phyloP scores from a whole-genome alignment of 257 asterid species.

The Nicotiana tomentosiformis region DNA sequence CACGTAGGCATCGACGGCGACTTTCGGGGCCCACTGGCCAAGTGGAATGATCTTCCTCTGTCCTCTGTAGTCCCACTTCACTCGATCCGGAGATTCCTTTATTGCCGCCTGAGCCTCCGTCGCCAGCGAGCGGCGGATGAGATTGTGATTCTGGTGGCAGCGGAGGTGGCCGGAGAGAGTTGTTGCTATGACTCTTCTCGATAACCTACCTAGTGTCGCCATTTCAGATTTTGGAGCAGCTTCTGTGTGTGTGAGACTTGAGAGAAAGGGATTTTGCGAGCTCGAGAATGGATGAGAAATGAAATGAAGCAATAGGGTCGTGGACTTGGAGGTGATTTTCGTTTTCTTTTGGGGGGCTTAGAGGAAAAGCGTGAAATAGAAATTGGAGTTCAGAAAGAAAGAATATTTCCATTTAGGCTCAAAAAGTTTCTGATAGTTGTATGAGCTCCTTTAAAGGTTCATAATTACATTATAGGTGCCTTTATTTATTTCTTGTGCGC shows the following conservation, averaged over 20 bases:
- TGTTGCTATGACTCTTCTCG: slow-evolving; percentile 52
- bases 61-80: slow-evolving; percentile 90
- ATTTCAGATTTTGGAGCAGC: slow-evolving; percentile 18
- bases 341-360: not conserved
- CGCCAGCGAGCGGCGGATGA: slow-evolving; percentile 36
- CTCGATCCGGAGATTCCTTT: slow-evolving; percentile 59
- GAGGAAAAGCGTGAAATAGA: not conserved
- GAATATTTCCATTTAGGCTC: not conserved
- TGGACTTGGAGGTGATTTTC: not conserved
- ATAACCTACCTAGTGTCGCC: slow-evolving; percentile 62
- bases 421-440: not conserved
- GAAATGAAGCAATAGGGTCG: not conserved
- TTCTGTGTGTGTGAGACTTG: not conserved
- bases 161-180: slow-evolving; percentile 21
- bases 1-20: slow-evolving; percentile 91
- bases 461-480: not conserved
- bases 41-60: slow-evolving; percentile 72
- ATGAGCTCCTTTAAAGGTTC: not conserved
- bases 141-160: slow-evolving; percentile 4
- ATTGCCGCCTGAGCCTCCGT: slow-evolving; percentile 42
- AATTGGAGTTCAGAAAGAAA: not conserved
- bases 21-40: slow-evolving; percentile 86
- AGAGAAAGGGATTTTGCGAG: not conserved
- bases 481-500: not conserved
- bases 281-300: not conserved